Evolutionary conservation across 257 asterid species (phyloP).

Genomic region (Avicennia marina): DNA sequence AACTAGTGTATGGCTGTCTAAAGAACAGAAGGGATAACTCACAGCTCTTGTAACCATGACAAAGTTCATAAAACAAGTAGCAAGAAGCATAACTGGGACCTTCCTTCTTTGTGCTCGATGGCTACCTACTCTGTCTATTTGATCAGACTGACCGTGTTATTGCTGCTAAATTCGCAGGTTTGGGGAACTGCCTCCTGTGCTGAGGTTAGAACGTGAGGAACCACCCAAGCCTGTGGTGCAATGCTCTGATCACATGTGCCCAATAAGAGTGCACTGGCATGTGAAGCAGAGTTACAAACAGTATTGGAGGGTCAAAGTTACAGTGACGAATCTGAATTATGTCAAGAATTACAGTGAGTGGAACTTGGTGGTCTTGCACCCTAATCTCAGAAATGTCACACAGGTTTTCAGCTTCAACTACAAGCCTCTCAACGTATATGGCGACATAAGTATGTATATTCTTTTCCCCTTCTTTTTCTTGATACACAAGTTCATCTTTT

Average conservation of each 20-base stretch:
- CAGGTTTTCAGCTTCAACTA: slow-evolving; percentile 84
- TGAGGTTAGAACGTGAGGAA: slow-evolving; percentile 38
- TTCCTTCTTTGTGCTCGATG: too few species aligned
- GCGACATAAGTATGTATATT: slow-evolving; percentile 46
- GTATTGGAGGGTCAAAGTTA: slow-evolving; percentile 81
- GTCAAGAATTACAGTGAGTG: slow-evolving; percentile 60
- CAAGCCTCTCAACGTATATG: slow-evolving; percentile 57
- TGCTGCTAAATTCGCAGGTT: too few species aligned
- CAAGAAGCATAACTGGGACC: too few species aligned
- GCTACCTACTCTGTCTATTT: too few species aligned
- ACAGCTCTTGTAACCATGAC: too few species aligned
- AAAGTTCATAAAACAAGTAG: too few species aligned
- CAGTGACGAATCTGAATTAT: slow-evolving; percentile 48
- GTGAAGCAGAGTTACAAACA: slow-evolving; percentile 53
- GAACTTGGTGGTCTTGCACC: slow-evolving; percentile 71
- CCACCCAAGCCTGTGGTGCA: slow-evolving; percentile 38
- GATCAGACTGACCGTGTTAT: too few species aligned
- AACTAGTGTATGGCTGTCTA: too few species aligned
- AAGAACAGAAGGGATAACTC: too few species aligned
- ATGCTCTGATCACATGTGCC: slow-evolving; percentile 75
- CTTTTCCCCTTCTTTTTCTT: neutral
- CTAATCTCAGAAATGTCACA: slow-evolving; percentile 53
- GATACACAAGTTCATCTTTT: neutral
- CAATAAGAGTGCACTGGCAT: slow-evolving; percentile 78
- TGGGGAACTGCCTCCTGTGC: slow-evolving; percentile 38